These are phyloP conservation scores for Penicillium pulvis DNA, from an alignment of 495 filamentous ascomycete genomes.

Conservation along the genomic window DNA sequence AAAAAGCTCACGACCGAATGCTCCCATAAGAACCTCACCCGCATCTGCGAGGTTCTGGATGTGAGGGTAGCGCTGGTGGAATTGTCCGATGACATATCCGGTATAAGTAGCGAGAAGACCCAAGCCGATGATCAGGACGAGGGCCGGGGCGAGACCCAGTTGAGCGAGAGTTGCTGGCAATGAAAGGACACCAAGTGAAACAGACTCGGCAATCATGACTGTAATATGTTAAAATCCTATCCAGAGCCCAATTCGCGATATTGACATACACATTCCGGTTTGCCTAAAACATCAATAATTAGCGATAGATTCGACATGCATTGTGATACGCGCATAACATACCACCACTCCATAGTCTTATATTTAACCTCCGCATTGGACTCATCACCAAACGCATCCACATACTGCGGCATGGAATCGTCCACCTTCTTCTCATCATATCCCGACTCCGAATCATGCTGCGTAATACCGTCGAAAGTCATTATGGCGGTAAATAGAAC, in stretches of 20 bases:
- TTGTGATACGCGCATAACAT: slow-evolving; percentile 9
- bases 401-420: slow-evolving; percentile 14
- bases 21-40: slow-evolving; percentile 66
- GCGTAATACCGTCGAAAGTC: slow-evolving; percentile 19
- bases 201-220: slow-evolving; percentile 65
- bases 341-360: slow-evolving; percentile 49
- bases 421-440: slow-evolving; percentile 24
- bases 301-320: slow-evolving; percentile 1
- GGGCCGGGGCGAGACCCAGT: slow-evolving; percentile 56
- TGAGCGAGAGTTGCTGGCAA: slow-evolving; percentile 60
- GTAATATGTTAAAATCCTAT: slow-evolving; percentile 10
- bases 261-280: slow-evolving; percentile 33
- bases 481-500: slow-evolving; percentile 10
- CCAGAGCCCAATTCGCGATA: background rate
- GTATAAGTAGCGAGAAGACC: slow-evolving; percentile 64
- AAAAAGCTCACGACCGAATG: slow-evolving; percentile 62
- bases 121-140: slow-evolving; percentile 58
- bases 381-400: slow-evolving; percentile 44
- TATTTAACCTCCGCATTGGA: slow-evolving; percentile 42
- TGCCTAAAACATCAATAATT: slow-evolving; percentile 18
- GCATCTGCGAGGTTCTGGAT: slow-evolving; percentile 77
- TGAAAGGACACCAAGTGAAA: slow-evolving; percentile 62
- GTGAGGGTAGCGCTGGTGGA: slow-evolving; percentile 40
- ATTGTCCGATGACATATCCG: slow-evolving; percentile 37
- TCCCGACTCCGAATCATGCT: slow-evolving; percentile 24